Evolutionary conservation across 495 filamentous ascomycete species (phyloP), one percentile per base, ranked within the genome.

Genomic region (Xylaria acuta): DNA sequence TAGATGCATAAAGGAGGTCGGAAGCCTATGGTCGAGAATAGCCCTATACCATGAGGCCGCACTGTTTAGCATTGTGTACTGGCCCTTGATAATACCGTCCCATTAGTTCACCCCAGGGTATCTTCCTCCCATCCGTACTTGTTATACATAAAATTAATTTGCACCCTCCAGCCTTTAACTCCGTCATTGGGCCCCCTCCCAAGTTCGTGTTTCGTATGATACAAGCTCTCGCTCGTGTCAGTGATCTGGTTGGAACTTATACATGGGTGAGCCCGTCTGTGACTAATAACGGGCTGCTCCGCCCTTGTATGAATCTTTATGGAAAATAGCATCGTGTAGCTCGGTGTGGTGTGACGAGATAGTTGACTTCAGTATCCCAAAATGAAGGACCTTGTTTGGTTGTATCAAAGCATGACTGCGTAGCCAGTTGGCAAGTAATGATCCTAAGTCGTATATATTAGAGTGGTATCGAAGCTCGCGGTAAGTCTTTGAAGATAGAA

Each of bases 1-100:
- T 25, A 2, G 16, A 56, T 11, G 22, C 16, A 16, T 18, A 32
- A 56, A 18, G 3, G 32, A 27, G 14, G 53, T 56, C 53, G 32
- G 16, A 38, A 34, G 32, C 18, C 56, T n/a, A 38, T 2, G 7
- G 36, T 59, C 54, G 18, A 59, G 18, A 59, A 36, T n/a, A 36
- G 30, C 9, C 5, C 5, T 20, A 59, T 38, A 34, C 20, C 5
- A 49, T 65, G 3, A 49, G 41, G 27, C 63, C 30, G 2, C 41
- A 25, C 38, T 12, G 12, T 30, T 47, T 45, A 34, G 40, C n/a
- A 32, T 63, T 6, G 16, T 47, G 7, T 41, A 34, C 43, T 41
- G 1, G 49, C 32, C 63, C 41, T 65, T 65, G 63, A 47, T 65
- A 65, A 65, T 12, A 47, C 27, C 27, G 27, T 45, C 7, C 41